Conservation (phyloP, 2,329 filamentous ascomycete genomes). For the Calonectria naviculata region DNA sequence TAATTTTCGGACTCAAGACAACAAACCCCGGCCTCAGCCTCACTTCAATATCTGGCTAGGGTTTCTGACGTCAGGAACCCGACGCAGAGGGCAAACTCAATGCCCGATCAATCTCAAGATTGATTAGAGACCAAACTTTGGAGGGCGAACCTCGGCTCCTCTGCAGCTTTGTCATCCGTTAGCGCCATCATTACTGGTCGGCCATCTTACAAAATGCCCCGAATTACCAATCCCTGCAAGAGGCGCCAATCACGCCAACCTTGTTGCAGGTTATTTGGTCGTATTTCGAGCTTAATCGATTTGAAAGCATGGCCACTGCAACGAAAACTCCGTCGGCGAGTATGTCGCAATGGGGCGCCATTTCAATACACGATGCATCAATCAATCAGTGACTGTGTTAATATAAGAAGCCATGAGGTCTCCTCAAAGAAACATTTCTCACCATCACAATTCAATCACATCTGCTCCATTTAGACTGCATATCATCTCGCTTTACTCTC, state of each 20-base stretch:
- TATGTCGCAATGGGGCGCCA: not conserved
- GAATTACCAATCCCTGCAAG: not conserved
- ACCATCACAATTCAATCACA: not conserved
- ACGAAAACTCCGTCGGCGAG: constrained; percentile 16
- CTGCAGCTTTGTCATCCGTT: not conserved
- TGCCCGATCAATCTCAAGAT: too few relatives aligned
- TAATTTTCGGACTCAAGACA: not conserved
- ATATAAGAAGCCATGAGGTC: constrained; percentile 5
- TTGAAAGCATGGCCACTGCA: not conserved
- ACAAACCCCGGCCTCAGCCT: too few relatives aligned
- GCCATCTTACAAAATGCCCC: not conserved
- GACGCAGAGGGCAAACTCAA: not conserved
- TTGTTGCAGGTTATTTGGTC: not conserved
- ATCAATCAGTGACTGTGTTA: too few relatives aligned
- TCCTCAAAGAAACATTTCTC: not conserved
- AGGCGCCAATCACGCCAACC: not conserved
- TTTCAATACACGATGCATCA: not conserved
- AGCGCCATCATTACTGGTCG: not conserved
- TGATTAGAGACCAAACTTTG: not conserved
- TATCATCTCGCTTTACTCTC: not conserved
- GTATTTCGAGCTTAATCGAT: not conserved
- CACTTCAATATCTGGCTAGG: not conserved
- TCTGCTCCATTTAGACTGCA: not conserved
- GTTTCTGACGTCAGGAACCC: not conserved
- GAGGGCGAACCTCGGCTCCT: not conserved